Base-by-base conservation (phyloP, 768 basidiomycete species). In the Antrodiella citrinella region DNA sequence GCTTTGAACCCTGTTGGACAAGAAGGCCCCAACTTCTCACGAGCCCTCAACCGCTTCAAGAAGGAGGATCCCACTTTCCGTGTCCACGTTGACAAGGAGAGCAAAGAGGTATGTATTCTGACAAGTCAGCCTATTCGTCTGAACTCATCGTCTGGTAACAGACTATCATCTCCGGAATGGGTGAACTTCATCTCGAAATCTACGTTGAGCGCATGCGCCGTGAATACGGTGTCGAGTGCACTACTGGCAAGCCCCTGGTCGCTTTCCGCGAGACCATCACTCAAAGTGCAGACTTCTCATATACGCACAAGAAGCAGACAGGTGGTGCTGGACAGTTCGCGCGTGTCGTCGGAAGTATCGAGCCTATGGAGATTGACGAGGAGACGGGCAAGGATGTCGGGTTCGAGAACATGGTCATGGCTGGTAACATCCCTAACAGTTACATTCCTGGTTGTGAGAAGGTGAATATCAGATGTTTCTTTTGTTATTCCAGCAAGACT, bases 121-220 rank as follows among this genome's bases (percentile, higher is more conserved):
- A n/a, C n/a, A n/a, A n/a, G n/a, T n/a, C n/a, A n/a, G n/a, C n/a
- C n/a, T n/a, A n/a, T n/a, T n/a, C n/a, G n/a, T n/a, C n/a, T n/a
- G n/a, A n/a, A n/a, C n/a, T n/a, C n/a, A 35, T 35, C 7, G 7
- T 35, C 30, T 15, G 7, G 21, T 18, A 39, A 15, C 56, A 93
- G 90, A 98, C 95, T 13, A 98, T 99, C 67, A 97, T 99, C 57
- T 97, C 94, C 24, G 96, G 96, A 19, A 99, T 99, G 96, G 96
- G 96, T 21, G 96, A 99, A 67, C 80, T 99, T 15, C 96, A 99
- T 64, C 79, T 99, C 20, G 96, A 99, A 62, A 95, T 99, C 62
- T 98, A 99, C 69, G 93, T 97, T 53, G 96, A 99, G 65, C 91
- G 96, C 38, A 97, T 99, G 93, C 85, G 83, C 59, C 88, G 96